Evolutionary conservation across 768 basidiomycete species (phyloP).

Genomic region (Rossbeevera mucosa): DNA sequence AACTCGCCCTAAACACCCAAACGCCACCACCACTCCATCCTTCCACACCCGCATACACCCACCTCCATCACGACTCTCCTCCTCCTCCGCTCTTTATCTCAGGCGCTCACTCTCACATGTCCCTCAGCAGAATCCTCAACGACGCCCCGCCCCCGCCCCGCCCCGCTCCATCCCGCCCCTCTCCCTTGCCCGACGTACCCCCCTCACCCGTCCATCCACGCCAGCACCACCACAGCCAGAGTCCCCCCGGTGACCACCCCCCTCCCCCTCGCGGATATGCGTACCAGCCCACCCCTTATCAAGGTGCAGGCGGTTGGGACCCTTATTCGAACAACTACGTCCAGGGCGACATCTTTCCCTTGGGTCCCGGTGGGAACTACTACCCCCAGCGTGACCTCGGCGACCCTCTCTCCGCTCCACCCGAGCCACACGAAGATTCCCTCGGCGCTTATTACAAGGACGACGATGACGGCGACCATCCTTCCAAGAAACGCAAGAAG

Average conservation of each 20-base stretch:
- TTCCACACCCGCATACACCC: neutral
- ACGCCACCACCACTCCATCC: neutral
- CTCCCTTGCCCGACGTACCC: neutral
- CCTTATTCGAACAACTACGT: constrained; percentile 35
- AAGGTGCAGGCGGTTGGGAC: constrained; percentile 39
- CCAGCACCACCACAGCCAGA: constrained; percentile 27
- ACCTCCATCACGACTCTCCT: neutral
- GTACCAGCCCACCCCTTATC: constrained; percentile 37
- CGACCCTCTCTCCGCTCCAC: constrained; percentile 8
- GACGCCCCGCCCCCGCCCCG: constrained; percentile 52
- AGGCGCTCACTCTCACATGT: constrained; percentile 44
- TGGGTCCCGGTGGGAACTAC: constrained; percentile 35
- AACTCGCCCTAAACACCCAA: neutral
- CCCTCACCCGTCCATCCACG: constrained; percentile 19
- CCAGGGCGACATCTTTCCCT: constrained; percentile 36
- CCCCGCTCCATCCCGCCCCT: constrained; percentile 24
- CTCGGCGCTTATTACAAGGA: constrained; percentile 30
- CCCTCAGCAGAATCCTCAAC: constrained; percentile 76
- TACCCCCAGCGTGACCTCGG: constrained; percentile 29
- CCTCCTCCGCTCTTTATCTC: neutral
- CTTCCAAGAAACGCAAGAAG: constrained; percentile 49
- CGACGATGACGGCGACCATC: constrained; percentile 26
- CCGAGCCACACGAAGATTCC: constrained; percentile 19
- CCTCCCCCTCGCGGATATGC: constrained; percentile 31
- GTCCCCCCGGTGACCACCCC: constrained; percentile 29